Evolutionary conservation across 192 early-diverging fungal species (phyloP).

Genomic region (Mortierella alpina): DNA sequence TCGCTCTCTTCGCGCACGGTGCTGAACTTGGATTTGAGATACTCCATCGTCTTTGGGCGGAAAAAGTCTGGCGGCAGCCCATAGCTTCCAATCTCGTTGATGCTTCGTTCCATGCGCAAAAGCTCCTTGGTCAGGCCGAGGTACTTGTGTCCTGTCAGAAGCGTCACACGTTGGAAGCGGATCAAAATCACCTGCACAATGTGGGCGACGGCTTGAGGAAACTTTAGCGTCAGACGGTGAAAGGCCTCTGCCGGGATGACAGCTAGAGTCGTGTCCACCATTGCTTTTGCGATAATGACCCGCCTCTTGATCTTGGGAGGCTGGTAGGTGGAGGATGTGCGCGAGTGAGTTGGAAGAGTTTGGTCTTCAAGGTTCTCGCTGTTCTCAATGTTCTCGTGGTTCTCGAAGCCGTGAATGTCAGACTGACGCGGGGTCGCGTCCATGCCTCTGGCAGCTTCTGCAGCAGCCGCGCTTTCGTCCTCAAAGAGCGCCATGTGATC

Average conservation of each 20-base stretch:
- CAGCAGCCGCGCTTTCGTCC: background rate
- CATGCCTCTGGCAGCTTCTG: background rate
- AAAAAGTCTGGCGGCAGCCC: constrained; percentile 68
- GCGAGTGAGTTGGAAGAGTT: background rate
- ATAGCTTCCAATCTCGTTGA: constrained; percentile 78
- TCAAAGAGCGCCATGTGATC: constrained; percentile 54
- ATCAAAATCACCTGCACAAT: constrained; percentile 97
- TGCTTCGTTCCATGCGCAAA: constrained; percentile 83
- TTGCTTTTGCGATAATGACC: constrained; percentile 86
- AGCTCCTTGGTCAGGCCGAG: constrained; percentile 89
- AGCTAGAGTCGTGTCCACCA: constrained; percentile 88
- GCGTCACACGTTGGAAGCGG: constrained; percentile 94
- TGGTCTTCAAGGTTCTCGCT: background rate
- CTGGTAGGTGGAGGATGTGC: constrained; percentile 14
- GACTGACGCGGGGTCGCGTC: constrained; percentile 36
- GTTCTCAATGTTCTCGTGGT: constrained; percentile 3
- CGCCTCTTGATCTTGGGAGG: constrained; percentile 66
- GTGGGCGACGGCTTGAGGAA: constrained; percentile 92
- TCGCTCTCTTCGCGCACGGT: constrained; percentile 50
- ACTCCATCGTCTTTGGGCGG: constrained; percentile 63
- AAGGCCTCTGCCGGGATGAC: constrained; percentile 96
- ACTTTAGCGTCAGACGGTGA: constrained; percentile 86
- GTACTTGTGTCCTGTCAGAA: constrained; percentile 90
- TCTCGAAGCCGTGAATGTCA: constrained; percentile 22
- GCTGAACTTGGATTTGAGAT: constrained; percentile 61